phyloP scores from a whole-genome alignment of 805 yeast genomes.

The Isabelozyma heimii region DNA sequence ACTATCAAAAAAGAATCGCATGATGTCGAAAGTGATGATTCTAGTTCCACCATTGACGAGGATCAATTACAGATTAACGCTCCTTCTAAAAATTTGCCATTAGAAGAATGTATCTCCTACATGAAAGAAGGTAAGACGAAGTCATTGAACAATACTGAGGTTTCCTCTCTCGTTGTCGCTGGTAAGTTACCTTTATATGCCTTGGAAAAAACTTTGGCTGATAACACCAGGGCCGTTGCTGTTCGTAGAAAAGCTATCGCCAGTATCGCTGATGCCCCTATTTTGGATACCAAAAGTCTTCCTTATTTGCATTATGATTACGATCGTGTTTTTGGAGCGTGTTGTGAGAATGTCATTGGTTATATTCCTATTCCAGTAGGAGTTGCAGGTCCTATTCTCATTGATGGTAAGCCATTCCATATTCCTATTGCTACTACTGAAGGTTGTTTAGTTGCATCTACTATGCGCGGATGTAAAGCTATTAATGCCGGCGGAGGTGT shows the following conservation, averaged over 20 bases:
- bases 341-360: conserved; percentile 98
- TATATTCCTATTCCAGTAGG: conserved; percentile 96
- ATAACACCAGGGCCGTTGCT: conserved; percentile 87
- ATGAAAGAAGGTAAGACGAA: conserved; percentile 72
- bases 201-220: conserved; percentile 84
- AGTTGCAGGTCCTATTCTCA: conserved; percentile 92
- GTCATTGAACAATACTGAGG: conserved; percentile 68
- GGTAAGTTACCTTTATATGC: conserved; percentile 92
- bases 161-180: conserved; percentile 62
- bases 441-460: conserved; percentile 96
- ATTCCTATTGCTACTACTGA: conserved; percentile 99
- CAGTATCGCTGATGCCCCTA: conserved; percentile 75
- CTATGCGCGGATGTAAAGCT: conserved; percentile 99
- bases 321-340: conserved; percentile 95
- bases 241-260: conserved; percentile 94
- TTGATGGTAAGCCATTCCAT: conserved; percentile 85
- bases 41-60: conserved; percentile 29
- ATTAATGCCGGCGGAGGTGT: conserved; percentile 97
- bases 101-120: conserved; percentile 61
- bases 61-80: conserved; percentile 17
- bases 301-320: conserved; percentile 87
- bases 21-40: conserved; percentile 11
- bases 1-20: not conserved
- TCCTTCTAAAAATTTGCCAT: conserved; percentile 34
- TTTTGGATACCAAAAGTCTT: conserved; percentile 63